Evolutionary conservation across 352 stramenopile species (phyloP).

Genomic region (Aphanomyces euteiches): DNA sequence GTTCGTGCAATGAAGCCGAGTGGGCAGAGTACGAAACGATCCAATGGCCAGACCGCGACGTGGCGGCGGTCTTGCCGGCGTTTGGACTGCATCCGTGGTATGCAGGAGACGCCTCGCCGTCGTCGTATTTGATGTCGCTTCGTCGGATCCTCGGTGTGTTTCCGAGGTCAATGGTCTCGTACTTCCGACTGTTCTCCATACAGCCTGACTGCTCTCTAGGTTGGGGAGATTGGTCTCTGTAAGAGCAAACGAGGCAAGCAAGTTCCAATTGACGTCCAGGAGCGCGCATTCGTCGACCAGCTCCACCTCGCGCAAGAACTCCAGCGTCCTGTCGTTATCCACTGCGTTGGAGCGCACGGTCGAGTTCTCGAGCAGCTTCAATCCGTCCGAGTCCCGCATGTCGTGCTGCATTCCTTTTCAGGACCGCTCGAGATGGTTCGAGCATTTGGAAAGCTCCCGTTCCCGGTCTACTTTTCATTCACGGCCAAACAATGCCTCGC

Average conservation of each 20-base stretch:
- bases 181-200: not conserved
- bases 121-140: constrained; percentile 42
- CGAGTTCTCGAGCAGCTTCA: constrained; percentile 61
- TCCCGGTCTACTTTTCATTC: constrained; percentile 67
- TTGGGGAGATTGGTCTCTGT: constrained; percentile 77
- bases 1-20: constrained; percentile 59
- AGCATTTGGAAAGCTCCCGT: constrained; percentile 37
- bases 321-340: constrained; percentile 54
- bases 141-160: constrained; percentile 34
- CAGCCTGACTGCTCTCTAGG: constrained; percentile 33
- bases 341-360: constrained; percentile 68
- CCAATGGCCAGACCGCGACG: not conserved
- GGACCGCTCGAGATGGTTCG: constrained; percentile 53
- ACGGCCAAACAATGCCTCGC: constrained; percentile 56
- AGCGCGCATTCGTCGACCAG: constrained; percentile 48
- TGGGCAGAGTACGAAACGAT: constrained; percentile 37
- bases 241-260: constrained; percentile 54
- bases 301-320: constrained; percentile 51
- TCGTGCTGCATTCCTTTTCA: constrained; percentile 64
- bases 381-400: constrained; percentile 42
- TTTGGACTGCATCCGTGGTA: constrained; percentile 83
- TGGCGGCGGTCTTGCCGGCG: constrained; percentile 39
- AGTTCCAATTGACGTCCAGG: constrained; percentile 47
- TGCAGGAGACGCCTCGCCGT: constrained; percentile 34
- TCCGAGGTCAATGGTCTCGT: constrained; percentile 3